Evolutionary conservation across 2,329 filamentous ascomycete genomes (phyloP), one percentile per base, ranked within the genome.

Genomic region (Ascochyta fabae): DNA sequence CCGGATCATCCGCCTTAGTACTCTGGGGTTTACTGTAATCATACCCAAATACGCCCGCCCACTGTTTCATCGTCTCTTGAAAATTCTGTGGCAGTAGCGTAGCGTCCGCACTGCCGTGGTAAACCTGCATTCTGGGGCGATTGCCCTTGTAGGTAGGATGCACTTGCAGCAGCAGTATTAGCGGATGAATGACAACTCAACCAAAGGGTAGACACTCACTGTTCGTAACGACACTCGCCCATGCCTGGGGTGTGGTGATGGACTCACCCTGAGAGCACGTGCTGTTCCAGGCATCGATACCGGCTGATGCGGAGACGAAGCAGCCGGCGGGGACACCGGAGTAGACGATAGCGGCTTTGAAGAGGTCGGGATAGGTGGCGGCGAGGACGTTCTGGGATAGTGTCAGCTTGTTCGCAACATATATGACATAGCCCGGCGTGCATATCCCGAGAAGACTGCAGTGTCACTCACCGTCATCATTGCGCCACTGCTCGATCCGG

Each of bases 41-140:
- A 44, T 74, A 73, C 3, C 65, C 66, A 24, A 71, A 73, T 6
- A 75, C 69, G 49, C 67, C 68, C 8, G 67, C 60, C 68, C 68
- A 72, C 50, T 75, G 61, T 56, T 74, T 74, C 58, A 70, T 69
- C 3, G 81, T 81, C 75, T 87, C 85, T 40, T 83, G 70, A 68
- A 84, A 85, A 72, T 86, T 86, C 59, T 80, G 76, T 3, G 80
- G 79, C 48, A 74, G 73, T 13, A 86, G 74, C 1, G 78, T 83
- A 3, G 69, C 69, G 65, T 86, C 84, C 1, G 71, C 72, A 39
- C 77, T 79, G 45, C 84, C 84, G 65, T 86, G 84, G 71, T 83
- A 86, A 64, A 86, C 78, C 65, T 84, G 82, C 79, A 87, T 83
- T 59, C 77, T 79, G 3, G 84, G 83, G 2, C 82, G 76, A 0